Base-by-base conservation (phyloP, 2,329 filamentous ascomycete species). In the Daldinia sp. region DNA sequence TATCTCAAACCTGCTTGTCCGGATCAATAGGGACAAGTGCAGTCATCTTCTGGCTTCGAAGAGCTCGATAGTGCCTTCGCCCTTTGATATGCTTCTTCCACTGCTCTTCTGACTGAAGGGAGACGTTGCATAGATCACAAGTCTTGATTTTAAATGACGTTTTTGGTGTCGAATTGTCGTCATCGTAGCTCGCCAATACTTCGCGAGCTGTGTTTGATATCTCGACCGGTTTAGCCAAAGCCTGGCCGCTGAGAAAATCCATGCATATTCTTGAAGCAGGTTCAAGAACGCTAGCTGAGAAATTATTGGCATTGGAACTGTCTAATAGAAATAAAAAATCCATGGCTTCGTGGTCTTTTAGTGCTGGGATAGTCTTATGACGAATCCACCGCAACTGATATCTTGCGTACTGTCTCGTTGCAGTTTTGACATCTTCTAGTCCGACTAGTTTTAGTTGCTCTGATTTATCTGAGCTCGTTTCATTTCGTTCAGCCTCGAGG, bases 371-470 rank as follows among this genome's bases (percentile, higher is more conserved):
- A 23, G 96, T 84, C 73, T 96, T 96, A 68, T 90, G 86, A 13
- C 90, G 86, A 57, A 98, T 96, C 93, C 94, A 99, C 61, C 89
- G 87, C 15, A 92, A 80, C 75, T 99, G 95, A 6, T 90, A 87
- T 63, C 88, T 91, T 1, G 94, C 92, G 73, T 99, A 99, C 69
- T 94, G 92, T 8, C 93, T 85, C 0, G 94, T 99, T 2, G 91
- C 91, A 4, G 87, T 85, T 74, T 96, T 93, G 66, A 93, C 94
- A 50, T 87, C 85, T 66, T 94, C 90, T 0, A 97, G 78, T 0
- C 87, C 89, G 0, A 82, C 74, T 0, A 74, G 69, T 68, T 85
- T 88, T 11, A 93, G 75, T 15, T 80, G 80, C 17, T 84, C 81
- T 1, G 91, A 77, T 3, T 85, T 80, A 61, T 71, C 53, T 37